Percentiles rank a stretch among this genome's conserved stretches.
Evolutionary conservation across 176 grass and related monocot species (phyloP).

Genomic region (Oryza nivara): DNA sequence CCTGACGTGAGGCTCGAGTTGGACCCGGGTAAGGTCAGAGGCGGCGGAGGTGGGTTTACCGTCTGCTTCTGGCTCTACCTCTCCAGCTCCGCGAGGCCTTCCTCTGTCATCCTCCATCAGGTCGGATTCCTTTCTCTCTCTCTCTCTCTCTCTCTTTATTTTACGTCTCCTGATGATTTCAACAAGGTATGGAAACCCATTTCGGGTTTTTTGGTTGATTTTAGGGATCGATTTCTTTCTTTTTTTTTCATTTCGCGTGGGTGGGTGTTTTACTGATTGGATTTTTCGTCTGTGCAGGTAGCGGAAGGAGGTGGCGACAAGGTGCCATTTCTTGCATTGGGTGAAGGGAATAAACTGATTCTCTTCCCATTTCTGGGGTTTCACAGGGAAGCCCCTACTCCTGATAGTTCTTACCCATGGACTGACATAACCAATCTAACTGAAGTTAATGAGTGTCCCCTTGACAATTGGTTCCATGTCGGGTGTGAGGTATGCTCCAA

Average conservation of each 20-base stretch:
- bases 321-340: conserved; percentile 78
- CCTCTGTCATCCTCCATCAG: conserved; percentile 81
- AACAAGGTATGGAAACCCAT: not conserved
- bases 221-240: not conserved
- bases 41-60: conserved; percentile 44
- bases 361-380: conserved; percentile 75
- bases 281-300: conserved; percentile 49
- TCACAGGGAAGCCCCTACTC: conserved; percentile 67
- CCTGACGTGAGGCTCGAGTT: conserved; percentile 43
- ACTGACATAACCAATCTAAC: conserved; percentile 51
- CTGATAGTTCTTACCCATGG: conserved; percentile 58
- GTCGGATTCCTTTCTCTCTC: conserved; percentile 36
- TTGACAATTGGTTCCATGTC: conserved; percentile 88
- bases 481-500: conserved; percentile 75
- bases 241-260: not conserved
- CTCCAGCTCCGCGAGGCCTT: conserved; percentile 60
- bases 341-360: conserved; percentile 75
- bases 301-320: conserved; percentile 38
- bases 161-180: not conserved
- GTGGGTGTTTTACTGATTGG: conserved; percentile 8
- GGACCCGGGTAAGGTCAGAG: conserved; percentile 28
- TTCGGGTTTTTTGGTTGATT: not conserved
- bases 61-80: conserved; percentile 94
- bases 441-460: conserved; percentile 58
- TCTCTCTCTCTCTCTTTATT: not conserved